Base-by-base conservation (phyloP, 1,139 yeast genomes). In the Yamadazyma triangularis region DNA sequence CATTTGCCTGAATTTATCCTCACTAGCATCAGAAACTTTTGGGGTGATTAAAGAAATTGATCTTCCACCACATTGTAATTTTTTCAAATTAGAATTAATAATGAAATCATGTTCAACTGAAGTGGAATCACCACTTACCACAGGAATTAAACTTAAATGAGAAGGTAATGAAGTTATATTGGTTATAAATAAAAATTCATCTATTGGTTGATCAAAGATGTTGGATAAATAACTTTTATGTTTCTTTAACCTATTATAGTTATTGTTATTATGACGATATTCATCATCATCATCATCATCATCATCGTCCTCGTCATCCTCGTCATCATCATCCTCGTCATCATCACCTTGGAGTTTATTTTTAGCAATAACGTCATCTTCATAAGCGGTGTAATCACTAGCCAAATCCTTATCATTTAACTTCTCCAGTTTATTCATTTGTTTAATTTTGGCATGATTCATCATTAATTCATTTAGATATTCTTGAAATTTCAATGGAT, bases 61-160 rank as follows among this genome's bases (percentile, higher is more conserved):
- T 38, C 98, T 64, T 7, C 96, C 95, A 29, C 89, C 82, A 52
- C 97, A 91, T 18, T 81, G 79, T 28, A 88, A 56, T 46, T 86
- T 73, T 44, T 83, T 75, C 44, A 91, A 60, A 54, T 88, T 80
- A 32, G 86, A 79, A 50, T 88, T 89, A 9, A 85, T 76, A 28
- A 75, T 69, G 48, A 85, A 88, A 26, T 61, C 54, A 10, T 68
- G 66, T 65, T 79, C 76, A 1, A 77, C 64, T 1, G 60, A 58
- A 19, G 73, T 50, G 3, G 76, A 57, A 40, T 77, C 76, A 2
- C 94, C 95, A 19, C 66, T 64, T 1, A 82, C 74, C 4, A 88
- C 72, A 2, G 87, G 82, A 11, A 88, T 70, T 32, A 89, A 56
- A 45, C 81, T 81, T 32, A 87, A 57, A 34, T 77, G 70, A 6